These are phyloP conservation scores for Friedmanniomyces simplex DNA, from an alignment of 495 filamentous ascomycete genomes.

Conservation along the genomic window DNA sequence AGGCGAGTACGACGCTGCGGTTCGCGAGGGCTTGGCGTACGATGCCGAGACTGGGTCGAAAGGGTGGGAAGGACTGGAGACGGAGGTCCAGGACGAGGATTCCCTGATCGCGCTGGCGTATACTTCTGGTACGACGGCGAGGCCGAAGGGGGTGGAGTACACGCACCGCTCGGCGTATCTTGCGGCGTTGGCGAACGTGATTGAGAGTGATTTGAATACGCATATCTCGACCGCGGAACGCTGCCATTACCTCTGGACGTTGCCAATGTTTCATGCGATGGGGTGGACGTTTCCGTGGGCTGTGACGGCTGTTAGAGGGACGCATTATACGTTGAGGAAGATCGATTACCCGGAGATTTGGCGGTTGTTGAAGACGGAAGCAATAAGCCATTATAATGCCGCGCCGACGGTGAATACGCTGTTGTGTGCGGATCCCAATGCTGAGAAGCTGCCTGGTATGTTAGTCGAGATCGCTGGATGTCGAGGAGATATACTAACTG, in stretches of 20 bases:
- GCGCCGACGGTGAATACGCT: constrained; percentile 95
- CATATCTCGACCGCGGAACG: constrained; percentile 39
- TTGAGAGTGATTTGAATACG: constrained; percentile 77
- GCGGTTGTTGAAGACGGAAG: constrained; percentile 69
- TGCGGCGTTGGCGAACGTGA: constrained; percentile 70
- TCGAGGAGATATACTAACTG: not conserved
- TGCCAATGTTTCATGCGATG: constrained; percentile 94
- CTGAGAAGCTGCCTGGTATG: constrained; percentile 47
- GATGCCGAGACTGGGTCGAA: constrained; percentile 50
- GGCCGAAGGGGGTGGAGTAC: constrained; percentile 87
- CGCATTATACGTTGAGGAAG: constrained; percentile 89
- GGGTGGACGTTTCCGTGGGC: constrained; percentile 43
- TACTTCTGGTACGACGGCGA: constrained; percentile 86
- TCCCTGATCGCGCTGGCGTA: constrained; percentile 76
- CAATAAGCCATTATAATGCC: constrained; percentile 89
- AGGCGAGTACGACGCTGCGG: constrained; percentile 72
- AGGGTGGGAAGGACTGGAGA: constrained; percentile 70
- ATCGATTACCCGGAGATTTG: constrained; percentile 92
- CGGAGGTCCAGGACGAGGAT: constrained; percentile 62
- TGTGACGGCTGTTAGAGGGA: constrained; percentile 80
- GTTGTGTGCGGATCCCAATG: constrained; percentile 66
- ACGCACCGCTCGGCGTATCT: constrained; percentile 83
- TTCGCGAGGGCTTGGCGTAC: constrained; percentile 65
- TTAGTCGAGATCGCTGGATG: not conserved
- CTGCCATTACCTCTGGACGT: constrained; percentile 80